Evolutionary conservation across 352 stramenopile genomes (phyloP).

Genomic region (Globisporangium solare): DNA sequence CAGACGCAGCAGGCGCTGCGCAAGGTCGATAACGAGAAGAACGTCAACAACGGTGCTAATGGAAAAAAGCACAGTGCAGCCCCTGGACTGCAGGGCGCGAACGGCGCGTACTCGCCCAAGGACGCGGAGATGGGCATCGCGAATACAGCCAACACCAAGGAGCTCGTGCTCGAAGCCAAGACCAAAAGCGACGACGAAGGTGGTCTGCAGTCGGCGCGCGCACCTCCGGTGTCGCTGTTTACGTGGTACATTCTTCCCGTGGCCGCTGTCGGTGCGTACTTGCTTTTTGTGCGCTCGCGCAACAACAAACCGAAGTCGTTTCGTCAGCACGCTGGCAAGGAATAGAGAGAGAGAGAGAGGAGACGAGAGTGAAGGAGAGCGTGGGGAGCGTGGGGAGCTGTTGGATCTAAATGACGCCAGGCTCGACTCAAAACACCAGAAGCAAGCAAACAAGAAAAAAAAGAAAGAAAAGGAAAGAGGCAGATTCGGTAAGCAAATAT

Average conservation of each 20-base stretch:
- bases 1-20: conserved; percentile 13
- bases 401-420: neutral
- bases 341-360: conserved; percentile 1
- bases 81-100: conserved; percentile 9
- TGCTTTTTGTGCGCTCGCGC: conserved; percentile 59
- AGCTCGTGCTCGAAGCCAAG: conserved; percentile 34
- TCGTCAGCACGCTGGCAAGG: neutral
- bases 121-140: conserved; percentile 62
- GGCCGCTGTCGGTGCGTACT: conserved; percentile 52
- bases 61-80: neutral
- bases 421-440: neutral
- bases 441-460: neutral
- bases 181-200: conserved; percentile 26
- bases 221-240: conserved; percentile 66
- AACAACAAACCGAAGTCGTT: conserved; percentile 27
- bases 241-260: conserved; percentile 79
- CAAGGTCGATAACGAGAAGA: conserved; percentile 12
- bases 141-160: conserved; percentile 55
- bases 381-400: neutral
- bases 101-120: conserved; percentile 45
- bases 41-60: no score
- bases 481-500: neutral
- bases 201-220: conserved; percentile 33
- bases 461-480: neutral
- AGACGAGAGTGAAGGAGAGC: neutral